Evolutionary conservation across 768 basidiomycete species (phyloP).

Genomic region (Suillus occidentalis): DNA sequence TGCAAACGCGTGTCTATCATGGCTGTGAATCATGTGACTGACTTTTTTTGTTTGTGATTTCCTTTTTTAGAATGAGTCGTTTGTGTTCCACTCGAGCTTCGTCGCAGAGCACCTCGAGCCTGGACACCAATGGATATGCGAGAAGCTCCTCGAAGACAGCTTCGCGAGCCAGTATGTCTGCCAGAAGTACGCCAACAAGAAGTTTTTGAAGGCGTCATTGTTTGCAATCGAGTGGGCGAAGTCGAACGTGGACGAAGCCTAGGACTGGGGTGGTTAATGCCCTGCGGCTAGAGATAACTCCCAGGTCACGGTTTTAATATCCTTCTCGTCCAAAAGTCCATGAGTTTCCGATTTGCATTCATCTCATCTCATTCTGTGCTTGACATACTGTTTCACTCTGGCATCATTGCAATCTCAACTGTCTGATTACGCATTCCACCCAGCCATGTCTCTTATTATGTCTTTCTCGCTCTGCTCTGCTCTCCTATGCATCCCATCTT

Average conservation of each 20-base stretch:
- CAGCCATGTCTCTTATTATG: conserved; percentile 35
- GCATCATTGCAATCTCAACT: conserved; percentile 37
- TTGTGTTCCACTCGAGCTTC: conserved; percentile 90
- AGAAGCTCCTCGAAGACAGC: conserved; percentile 75
- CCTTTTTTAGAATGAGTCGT: conserved; percentile 72
- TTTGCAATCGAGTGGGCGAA: conserved; percentile 79
- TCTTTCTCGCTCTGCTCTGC: conserved; percentile 39
- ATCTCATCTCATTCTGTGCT: conserved; percentile 32
- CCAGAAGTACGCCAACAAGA: conserved; percentile 97
- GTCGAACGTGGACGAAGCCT: conserved; percentile 34
- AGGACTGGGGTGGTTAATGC: conserved; percentile 2
- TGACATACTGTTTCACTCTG: conserved; percentile 36
- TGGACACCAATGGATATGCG: conserved; percentile 79
- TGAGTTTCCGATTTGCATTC: conserved; percentile 14
- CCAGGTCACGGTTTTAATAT: conserved; percentile 2
- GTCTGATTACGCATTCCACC: conserved; percentile 37
- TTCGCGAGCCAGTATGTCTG: conserved; percentile 87
- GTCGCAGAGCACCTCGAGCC: conserved; percentile 84
- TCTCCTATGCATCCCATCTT: conserved; percentile 19
- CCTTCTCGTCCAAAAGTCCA: neutral
- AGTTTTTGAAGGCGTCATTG: conserved; percentile 89
- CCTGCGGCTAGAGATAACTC: conserved; percentile 2
- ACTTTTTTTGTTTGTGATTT: conserved; percentile 13
- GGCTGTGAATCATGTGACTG: conserved; percentile 34
- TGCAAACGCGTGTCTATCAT: conserved; percentile 9